Base-by-base conservation (phyloP, 2,329 filamentous ascomycete genomes). In the Colletotrichum musicola region DNA sequence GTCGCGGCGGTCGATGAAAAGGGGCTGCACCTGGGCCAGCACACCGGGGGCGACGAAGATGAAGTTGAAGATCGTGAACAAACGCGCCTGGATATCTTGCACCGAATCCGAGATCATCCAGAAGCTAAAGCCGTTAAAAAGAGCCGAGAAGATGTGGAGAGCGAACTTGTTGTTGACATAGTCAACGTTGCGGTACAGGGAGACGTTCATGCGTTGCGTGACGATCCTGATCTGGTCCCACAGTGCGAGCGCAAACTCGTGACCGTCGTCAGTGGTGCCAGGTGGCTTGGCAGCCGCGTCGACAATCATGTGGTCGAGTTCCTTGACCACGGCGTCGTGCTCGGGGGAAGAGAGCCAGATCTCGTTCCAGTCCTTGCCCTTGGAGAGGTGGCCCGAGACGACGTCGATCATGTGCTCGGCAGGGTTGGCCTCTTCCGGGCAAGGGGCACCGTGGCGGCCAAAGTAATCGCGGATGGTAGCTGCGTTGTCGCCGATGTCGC, bases 391-490 rank as follows among this genome's bases (percentile, higher is more conserved):
- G 0, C 87, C 86, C 1, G 86, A 86, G 14, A 86, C 84, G 18
- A 86, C 83, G 57, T 87, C 84, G 60, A 94, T 87, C 89, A 94
- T 93, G 82, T 90, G 92, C 76, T 94, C 92, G 0, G 92, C 92
- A 1, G 91, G 91, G 73, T 94, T 94, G 18, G 87, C 88, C 0
- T 88, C 86, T 0, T 81, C 71, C 0, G 86, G 85, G 70, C 91
- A 92, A 1, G 86, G 83, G 0, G 88, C 89, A 5, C 91, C 92
- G 68, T 92, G 86, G 20, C 82, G 81, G 49, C 87, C 87, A 74
- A 96, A 95, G 77, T 92, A 92, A 25, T 81, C 81, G 50, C 84
- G 85, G 62, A 92, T 76, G 0, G 82, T 87, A 4, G 77, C 78
- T 0, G 86, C 88, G 38, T 86, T 81, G 0, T 86, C 78, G 4